Conservation (phyloP, 208 protist species). For the Endotrypanum monterogeii region DNA sequence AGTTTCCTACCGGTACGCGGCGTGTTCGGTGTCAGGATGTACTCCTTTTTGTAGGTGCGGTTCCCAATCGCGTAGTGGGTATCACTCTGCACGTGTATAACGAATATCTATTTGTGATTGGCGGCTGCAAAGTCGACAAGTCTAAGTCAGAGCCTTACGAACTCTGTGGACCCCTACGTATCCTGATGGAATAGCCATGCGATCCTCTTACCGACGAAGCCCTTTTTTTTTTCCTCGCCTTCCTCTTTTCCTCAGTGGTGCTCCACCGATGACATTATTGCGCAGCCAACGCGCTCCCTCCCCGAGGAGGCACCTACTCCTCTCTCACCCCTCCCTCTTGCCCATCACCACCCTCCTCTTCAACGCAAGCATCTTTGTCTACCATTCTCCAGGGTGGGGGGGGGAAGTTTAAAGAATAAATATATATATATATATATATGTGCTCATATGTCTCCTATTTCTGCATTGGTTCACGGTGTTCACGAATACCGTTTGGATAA, state of each 20-base stretch:
- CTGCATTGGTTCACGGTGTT: not conserved
- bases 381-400: too few species aligned
- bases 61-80: slow-evolving; percentile 41
- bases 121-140: slow-evolving; percentile 25
- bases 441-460: too few species aligned
- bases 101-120: slow-evolving; percentile 61
- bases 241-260: not conserved
- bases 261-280: too few species aligned
- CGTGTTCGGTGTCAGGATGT: slow-evolving; percentile 44
- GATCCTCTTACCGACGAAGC: not conserved
- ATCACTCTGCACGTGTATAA: slow-evolving; percentile 43
- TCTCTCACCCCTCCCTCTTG: not conserved
- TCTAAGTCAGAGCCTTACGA: slow-evolving; percentile 26
- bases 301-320: not conserved
- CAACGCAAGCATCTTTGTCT: too few species aligned
- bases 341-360: too few species aligned
- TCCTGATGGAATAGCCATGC: slow-evolving; percentile 14
- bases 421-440: too few species aligned
- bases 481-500: not conserved
- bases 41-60: slow-evolving; percentile 36
- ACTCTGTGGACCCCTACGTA: slow-evolving; percentile 28
- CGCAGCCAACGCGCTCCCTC: too few species aligned
- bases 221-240: not conserved
- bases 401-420: too few species aligned
- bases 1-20: slow-evolving; percentile 26